A percentile compares a stretch with the other conserved stretches of the same genome.
Conservation (phyloP, 495 filamentous ascomycete species). For the Pyronema omphalodes region DNA sequence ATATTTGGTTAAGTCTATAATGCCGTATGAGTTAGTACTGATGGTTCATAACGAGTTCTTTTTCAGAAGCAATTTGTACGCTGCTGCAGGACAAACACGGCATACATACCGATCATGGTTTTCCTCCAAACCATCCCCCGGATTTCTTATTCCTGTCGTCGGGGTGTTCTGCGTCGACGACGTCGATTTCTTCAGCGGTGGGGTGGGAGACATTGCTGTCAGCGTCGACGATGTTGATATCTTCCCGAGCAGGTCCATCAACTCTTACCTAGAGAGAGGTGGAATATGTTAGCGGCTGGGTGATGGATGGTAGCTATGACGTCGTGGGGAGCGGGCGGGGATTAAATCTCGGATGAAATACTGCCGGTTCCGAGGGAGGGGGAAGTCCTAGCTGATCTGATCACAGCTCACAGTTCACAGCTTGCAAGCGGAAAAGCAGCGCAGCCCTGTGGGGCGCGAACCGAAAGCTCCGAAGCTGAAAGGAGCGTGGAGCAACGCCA, state of each 20-base stretch:
- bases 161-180: conserved; percentile 65
- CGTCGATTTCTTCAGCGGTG: conserved; percentile 39
- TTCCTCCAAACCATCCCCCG: neutral
- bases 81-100: neutral
- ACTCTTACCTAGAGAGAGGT: neutral
- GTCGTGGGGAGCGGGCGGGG: neutral
- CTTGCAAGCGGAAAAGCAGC: no score
- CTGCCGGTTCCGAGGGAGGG: neutral
- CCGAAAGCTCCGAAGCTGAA: no score
- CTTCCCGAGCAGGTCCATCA: neutral
- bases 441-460: no score
- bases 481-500: no score
- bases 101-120: neutral
- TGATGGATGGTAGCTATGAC: neutral
- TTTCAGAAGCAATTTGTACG: neutral
- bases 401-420: neutral
- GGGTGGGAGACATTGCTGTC: neutral
- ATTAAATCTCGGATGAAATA: neutral
- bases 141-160: conserved; percentile 11
- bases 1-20: neutral
- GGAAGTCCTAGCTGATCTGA: neutral
- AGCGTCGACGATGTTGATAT: neutral
- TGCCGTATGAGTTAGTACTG: no score
- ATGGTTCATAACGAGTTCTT: no score
- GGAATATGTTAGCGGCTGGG: neutral